Evolutionary conservation across 2,329 filamentous ascomycete genomes (phyloP), one percentile per base, ranked within the genome.

Genomic region (Cladosporium colombiae): DNA sequence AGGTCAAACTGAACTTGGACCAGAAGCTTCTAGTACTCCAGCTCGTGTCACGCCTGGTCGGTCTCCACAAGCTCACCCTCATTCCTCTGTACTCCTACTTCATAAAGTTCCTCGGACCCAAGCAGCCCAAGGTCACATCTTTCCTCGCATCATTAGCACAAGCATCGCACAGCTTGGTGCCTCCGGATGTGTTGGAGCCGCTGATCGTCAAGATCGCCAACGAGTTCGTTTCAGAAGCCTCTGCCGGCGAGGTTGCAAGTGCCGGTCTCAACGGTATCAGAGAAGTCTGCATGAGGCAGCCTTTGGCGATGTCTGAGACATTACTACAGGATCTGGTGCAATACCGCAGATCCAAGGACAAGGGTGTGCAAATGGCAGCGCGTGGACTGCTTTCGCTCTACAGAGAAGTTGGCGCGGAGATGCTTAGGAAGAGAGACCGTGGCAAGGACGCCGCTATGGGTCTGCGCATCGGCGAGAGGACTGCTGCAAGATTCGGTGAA

Each of bases 321-420:
- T 81, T 99, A n/a, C 81, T 99, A 33, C 94, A 99, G 77, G 95
- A 99, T 82, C 81, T 99, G 62, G 93, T 98, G 11, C 91, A 95
- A 82, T 98, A 99, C 80, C 88, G 92, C 67, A 97, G 96, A 83
- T 96, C 92, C 76, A 99, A 99, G 77, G 95, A 99, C 76, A 99
- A 98, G 82, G 93, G 94, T 67, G 91, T 95, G n/a, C 93, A 96
- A 86, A 98, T 99, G 95, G 95, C 95, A 8, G 93, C 94, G 16
- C 94, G 95, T 77, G 94, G 95, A 69, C 82, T 99, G 7, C 83
- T 99, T 50, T 92, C 92, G 27, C 83, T 99, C 6, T 99, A 96
- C 81, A 85, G 95, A 71, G 93, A 98, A 75, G 91, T 97, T 16
- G 93, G 90, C 40, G 92, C 95, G 0, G 91, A 96, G 70, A 86